A percentile compares a stretch with the other conserved stretches of the same genome.
Evolutionary conservation across 83 land plant genomes (phyloP).

Genomic region (Picea mariana): DNA sequence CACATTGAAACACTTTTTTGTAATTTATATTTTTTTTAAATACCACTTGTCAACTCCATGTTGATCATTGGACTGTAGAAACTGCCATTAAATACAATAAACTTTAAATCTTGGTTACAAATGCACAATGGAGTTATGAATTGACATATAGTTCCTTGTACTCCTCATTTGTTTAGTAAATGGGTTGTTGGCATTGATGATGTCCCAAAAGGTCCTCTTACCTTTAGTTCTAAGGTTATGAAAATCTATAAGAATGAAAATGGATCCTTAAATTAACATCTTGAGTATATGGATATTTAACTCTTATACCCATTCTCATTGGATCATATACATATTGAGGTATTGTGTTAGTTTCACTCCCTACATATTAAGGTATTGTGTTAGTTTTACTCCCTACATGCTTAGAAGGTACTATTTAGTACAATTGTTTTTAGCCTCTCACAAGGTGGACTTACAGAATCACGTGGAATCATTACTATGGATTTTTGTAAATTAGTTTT

Average conservation of each 20-base stretch:
- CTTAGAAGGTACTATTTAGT: background rate
- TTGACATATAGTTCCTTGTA: slow-evolving; percentile 41
- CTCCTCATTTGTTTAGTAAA: slow-evolving; percentile 49
- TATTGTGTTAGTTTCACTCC: background rate
- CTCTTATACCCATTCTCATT: slow-evolving; percentile 8
- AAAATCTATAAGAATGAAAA: slow-evolving; percentile 29
- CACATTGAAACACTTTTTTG: too few species aligned
- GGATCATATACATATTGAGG: background rate
- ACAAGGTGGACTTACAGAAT: background rate
- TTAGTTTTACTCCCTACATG: background rate
- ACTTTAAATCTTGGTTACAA: too few species aligned
- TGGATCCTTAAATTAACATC: slow-evolving; percentile 50
- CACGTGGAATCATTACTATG: background rate
- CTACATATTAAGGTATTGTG: too few species aligned
- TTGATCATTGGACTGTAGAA: too few species aligned
- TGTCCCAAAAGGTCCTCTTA: slow-evolving; percentile 68
- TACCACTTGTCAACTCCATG: too few species aligned
- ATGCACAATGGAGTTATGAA: too few species aligned
- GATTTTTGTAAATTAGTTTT: background rate
- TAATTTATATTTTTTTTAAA: too few species aligned
- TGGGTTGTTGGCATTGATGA: slow-evolving; percentile 27
- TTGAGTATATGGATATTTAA: background rate
- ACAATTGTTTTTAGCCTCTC: background rate
- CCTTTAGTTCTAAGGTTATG: slow-evolving; percentile 43
- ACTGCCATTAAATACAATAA: too few species aligned